Conservation (phyloP, 2,329 filamentous ascomycete species). For the Blastomyces emzantsi region DNA sequence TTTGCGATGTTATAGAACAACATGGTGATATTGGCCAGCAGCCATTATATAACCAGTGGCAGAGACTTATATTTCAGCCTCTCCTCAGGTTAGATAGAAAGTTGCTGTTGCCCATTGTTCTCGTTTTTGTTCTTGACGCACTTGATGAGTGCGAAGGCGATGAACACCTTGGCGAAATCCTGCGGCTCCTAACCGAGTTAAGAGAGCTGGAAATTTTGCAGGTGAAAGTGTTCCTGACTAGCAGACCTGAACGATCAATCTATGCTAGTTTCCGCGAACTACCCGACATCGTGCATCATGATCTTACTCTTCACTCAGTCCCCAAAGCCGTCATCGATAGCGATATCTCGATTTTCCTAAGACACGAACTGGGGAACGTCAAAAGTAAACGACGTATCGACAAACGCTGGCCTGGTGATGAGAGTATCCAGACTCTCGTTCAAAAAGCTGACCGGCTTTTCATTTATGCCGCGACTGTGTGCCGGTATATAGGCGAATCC, state of each 20-base stretch:
- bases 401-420: constrained; percentile 11
- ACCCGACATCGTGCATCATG: constrained; percentile 13
- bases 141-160: constrained; percentile 25
- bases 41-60: constrained; percentile 21
- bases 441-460: constrained; percentile 19
- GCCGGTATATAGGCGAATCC: constrained; percentile 20
- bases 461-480: constrained; percentile 23
- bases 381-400: constrained; percentile 6
- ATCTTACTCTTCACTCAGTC: constrained; percentile 22
- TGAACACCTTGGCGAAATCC: constrained; percentile 18
- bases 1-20: constrained; percentile 19
- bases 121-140: constrained; percentile 24
- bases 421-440: constrained; percentile 16
- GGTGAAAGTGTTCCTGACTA: constrained; percentile 25
- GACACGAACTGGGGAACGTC: constrained; percentile 18
- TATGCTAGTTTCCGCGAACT: constrained; percentile 18
- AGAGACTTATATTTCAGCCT: constrained; percentile 21
- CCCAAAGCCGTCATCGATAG: constrained; percentile 18
- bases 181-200: constrained; percentile 18
- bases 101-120: constrained; percentile 1
- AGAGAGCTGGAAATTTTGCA: constrained; percentile 10
- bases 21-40: constrained; percentile 23
- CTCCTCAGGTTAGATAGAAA: constrained; percentile 14
- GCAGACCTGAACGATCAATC: constrained; percentile 23
- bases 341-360: constrained; percentile 23